Evolutionary conservation across 2,329 filamentous ascomycete species (phyloP).

Genomic region (Ascochyta rabiei): DNA sequence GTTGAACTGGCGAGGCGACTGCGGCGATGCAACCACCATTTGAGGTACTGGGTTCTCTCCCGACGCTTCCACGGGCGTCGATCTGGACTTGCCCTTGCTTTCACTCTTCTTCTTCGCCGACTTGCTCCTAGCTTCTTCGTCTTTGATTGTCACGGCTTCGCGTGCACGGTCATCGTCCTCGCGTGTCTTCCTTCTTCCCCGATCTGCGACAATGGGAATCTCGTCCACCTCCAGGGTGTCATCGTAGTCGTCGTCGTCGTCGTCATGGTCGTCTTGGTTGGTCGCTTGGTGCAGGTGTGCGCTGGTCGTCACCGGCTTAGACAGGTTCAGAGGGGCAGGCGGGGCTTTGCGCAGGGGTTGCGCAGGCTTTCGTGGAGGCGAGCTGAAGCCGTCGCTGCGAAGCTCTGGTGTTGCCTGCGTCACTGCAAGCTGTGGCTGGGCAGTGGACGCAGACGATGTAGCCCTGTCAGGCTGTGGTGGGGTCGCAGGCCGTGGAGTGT

Average conservation of each 20-base stretch:
- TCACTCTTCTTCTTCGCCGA: conserved; percentile 72
- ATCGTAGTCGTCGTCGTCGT: conserved; percentile 83
- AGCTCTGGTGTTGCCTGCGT: conserved; percentile 49
- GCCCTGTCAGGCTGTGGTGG: conserved; percentile 8
- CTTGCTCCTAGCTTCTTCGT: conserved; percentile 72
- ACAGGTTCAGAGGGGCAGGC: conserved; percentile 81
- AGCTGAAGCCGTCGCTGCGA: conserved; percentile 46
- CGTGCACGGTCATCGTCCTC: conserved; percentile 85
- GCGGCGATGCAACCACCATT: conserved; percentile 24
- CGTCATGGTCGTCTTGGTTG: conserved; percentile 64
- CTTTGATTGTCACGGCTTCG: conserved; percentile 69
- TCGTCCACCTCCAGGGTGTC: conserved; percentile 75
- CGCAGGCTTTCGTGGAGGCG: conserved; percentile 39
- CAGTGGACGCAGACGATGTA: conserved; percentile 15
- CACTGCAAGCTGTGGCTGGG: conserved; percentile 46
- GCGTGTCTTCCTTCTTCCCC: conserved; percentile 81
- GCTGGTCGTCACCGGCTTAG: conserved; percentile 51
- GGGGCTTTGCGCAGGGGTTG: conserved; percentile 75
- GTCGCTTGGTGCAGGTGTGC: conserved; percentile 53
- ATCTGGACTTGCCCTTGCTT: conserved; percentile 55
- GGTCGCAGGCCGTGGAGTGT: conserved; percentile 17
- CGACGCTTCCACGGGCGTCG: conserved; percentile 30
- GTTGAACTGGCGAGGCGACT: conserved; percentile 42
- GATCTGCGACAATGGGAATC: conserved; percentile 60
- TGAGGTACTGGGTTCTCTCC: conserved; percentile 25